Base-by-base conservation (phyloP, 2,329 filamentous ascomycete genomes). In the Xylaria sp. region DNA sequence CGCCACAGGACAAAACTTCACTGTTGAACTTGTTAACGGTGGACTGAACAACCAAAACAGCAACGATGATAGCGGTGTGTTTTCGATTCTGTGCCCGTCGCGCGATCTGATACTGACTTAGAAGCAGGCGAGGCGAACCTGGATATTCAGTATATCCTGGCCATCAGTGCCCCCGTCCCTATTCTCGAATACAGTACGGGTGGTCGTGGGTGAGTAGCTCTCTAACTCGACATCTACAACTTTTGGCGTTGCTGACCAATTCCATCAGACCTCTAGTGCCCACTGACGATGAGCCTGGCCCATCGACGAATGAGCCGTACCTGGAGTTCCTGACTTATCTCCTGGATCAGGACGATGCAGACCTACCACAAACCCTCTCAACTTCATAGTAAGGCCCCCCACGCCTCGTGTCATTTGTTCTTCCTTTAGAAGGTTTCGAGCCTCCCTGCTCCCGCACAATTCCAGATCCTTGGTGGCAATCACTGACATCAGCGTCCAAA, bases 231-330 rank as follows among this genome's bases (percentile, higher is more conserved):
- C 79, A 84, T 60, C 75, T 78, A 86, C 1, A 78, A 17, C 33
- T 8, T 11, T 37, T 17, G 2, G 5, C n/a, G 17, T 25, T 61
- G 53, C 66, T 68, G 53, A 69, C 57, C 9, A 11, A 5, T 35
- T 14, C 14, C 45, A 17, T 80, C 61, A 86, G 87, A 68, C 80
- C 90, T 0, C 78, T 89, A 0, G 75, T 79, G 9, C 83, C 87
- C 12, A 79, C 82, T 0, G 78, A 81, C 14, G 76, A 80, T 21
- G 75, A 85, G 46, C 79, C 89, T 1, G 73, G 68, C 1, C 74
- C 71, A 1, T 87, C 86, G 0, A 88, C 85, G 67, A 92, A 91
- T 73, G 89, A 92, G 77, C 88, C 88, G 0, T 91, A 90, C 74
- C 79, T 90, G 2, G 80, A 80, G 23, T 90, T 86, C 79, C 78